phyloP scores from a whole-genome alignment of 179 eudicot species.

The Gypsophila paniculata region DNA sequence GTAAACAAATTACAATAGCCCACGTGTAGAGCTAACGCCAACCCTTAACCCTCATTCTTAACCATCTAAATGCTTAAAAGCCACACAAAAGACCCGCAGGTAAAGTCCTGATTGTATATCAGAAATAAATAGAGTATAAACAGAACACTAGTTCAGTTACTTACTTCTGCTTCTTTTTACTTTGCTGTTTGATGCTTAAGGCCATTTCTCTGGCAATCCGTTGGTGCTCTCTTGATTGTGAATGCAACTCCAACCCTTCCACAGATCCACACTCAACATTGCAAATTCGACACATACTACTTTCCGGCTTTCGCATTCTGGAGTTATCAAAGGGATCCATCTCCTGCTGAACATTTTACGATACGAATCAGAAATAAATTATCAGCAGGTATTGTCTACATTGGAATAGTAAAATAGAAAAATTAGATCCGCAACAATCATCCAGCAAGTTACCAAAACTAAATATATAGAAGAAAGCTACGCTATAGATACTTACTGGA shows the following conservation, averaged over 20 bases:
- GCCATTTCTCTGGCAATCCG: slow-evolving; percentile 80
- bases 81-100: neutral
- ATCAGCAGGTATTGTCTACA: neutral
- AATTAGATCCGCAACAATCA: neutral
- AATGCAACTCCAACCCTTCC: slow-evolving; percentile 87
- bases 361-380: slow-evolving; percentile 11
- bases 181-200: slow-evolving; percentile 66
- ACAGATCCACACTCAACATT: slow-evolving; percentile 85
- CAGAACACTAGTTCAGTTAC: slow-evolving; percentile 20
- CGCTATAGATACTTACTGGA: slow-evolving; percentile 51
- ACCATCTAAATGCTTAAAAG: neutral
- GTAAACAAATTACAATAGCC: slow-evolving; percentile 11
- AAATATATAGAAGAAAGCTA: neutral
- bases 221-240: slow-evolving; percentile 93
- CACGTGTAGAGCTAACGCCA: neutral
- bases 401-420: neutral
- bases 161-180: slow-evolving; percentile 69
- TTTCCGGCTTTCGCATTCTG: slow-evolving; percentile 57
- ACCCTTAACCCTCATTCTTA: neutral
- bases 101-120: neutral
- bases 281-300: slow-evolving; percentile 89
- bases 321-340: slow-evolving; percentile 59
- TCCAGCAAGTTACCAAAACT: neutral
- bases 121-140: neutral
- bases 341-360: slow-evolving; percentile 44